Conservation (phyloP, 176 grass and related monocot genomes). For the Zea luxurians region DNA sequence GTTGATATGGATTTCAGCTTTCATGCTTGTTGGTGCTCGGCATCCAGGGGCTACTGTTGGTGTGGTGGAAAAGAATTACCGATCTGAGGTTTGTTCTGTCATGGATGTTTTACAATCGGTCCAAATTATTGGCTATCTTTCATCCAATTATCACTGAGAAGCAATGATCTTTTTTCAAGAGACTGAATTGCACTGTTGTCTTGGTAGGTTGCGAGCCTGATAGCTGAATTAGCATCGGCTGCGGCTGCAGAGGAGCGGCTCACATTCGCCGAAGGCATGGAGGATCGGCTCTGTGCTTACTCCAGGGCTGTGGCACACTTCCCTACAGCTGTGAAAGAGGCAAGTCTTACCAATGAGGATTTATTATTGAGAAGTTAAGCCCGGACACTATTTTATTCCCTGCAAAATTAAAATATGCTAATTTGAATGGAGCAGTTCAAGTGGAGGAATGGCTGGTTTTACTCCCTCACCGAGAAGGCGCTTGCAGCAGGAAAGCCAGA, state of each 20-base stretch:
- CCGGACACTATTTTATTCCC: background rate
- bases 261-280: slow-evolving; percentile 67
- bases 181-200: slow-evolving; percentile 3
- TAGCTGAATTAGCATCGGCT: slow-evolving; percentile 67
- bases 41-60: slow-evolving; percentile 86
- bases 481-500: slow-evolving; percentile 63
- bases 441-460: slow-evolving; percentile 97
- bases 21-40: slow-evolving; percentile 96
- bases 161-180: background rate
- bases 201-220: slow-evolving; percentile 68
- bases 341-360: slow-evolving; percentile 22
- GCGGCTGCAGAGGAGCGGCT: slow-evolving; percentile 61
- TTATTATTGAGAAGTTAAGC: background rate
- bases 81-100: slow-evolving; percentile 54
- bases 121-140: background rate
- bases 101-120: background rate
- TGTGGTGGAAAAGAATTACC: slow-evolving; percentile 69
- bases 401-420: background rate
- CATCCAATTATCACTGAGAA: background rate
- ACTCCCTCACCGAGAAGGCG: slow-evolving; percentile 75
- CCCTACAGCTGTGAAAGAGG: slow-evolving; percentile 96
- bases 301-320: slow-evolving; percentile 84
- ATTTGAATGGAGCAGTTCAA: slow-evolving; percentile 65
- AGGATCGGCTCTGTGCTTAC: slow-evolving; percentile 80
- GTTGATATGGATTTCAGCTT: slow-evolving; percentile 94